These are phyloP conservation scores for Bacidia rubella DNA, from an alignment of 495 filamentous ascomycete genomes.

Conservation along the genomic window DNA sequence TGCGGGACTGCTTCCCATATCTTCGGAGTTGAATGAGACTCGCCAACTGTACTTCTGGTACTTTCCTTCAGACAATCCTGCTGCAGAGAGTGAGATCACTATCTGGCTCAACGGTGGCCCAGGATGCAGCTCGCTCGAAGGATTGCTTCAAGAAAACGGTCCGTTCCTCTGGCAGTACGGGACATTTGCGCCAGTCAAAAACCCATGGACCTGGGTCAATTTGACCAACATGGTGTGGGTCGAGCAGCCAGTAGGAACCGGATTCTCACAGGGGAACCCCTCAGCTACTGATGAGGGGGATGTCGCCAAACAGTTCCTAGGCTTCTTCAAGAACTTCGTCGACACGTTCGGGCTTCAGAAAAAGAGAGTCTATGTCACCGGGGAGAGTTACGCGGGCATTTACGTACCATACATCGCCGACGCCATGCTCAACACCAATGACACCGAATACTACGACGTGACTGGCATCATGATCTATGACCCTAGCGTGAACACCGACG, in stretches of 20 bases:
- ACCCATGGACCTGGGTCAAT: conserved; percentile 52
- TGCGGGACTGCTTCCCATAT: conserved; percentile 58
- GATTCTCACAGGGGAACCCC: conserved; percentile 42
- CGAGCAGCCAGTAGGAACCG: conserved; percentile 44
- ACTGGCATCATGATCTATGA: conserved; percentile 23
- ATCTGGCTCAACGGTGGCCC: conserved; percentile 65
- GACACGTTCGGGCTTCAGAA: conserved; percentile 46
- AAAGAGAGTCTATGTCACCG: conserved; percentile 48
- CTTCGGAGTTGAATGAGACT: conserved; percentile 26
- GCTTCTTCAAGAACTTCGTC: conserved; percentile 57
- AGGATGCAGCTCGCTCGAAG: conserved; percentile 53
- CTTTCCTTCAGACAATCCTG: conserved; percentile 9
- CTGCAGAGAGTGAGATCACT: conserved; percentile 50
- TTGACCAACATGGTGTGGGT: conserved; percentile 54
- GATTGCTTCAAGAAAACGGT: conserved; percentile 55
- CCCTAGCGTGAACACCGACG: conserved; percentile 18
- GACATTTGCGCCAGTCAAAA: conserved; percentile 41
- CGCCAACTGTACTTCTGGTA: conserved; percentile 36
- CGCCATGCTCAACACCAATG: conserved; percentile 36
- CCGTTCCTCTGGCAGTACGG: conserved; percentile 50
- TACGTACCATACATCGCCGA: conserved; percentile 44
- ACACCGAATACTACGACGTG: conserved; percentile 36
- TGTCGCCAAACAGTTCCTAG: conserved; percentile 43
- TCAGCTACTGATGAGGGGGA: conserved; percentile 41
- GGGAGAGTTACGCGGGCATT: conserved; percentile 44